Evolutionary conservation across 139 green algal genomes (phyloP), one percentile per base, ranked within the genome.

Genomic region (Chlamydomonas schloesseri): DNA sequence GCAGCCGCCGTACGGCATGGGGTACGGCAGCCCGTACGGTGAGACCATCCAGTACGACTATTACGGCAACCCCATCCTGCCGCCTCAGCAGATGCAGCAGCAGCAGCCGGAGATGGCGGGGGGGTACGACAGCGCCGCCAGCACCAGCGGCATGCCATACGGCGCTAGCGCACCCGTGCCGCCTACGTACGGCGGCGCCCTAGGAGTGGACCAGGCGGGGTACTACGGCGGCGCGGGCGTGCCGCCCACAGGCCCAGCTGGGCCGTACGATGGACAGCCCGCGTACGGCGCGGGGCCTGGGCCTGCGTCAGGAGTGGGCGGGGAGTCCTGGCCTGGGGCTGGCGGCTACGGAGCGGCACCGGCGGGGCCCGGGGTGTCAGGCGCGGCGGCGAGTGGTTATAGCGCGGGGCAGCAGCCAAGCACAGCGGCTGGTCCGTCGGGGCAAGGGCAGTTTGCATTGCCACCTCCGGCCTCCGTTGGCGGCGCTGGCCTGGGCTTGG

Each of bases 31-130:
- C 4, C 70, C 55, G 68, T 80, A 68, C 37, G 72, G 26, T 5
- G 83, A 82, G 55, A 84, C 50, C 2, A 84, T 88, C 28, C 73
- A 71, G 34, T 88, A 88, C 34, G 83, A 88, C 64, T 88, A 88
- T n/a, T 84, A 88, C 67, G 83, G 83, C 34, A 88, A 88, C 42
- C 83, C 83, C 50, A 76, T 88, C 24, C 71, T 86, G 76, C 87
- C 50, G 73, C 8, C 24, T 60, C 77, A 86, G 71, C 69, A 86
- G 71, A 46, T 50, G 73, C 1, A 23, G 18, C 69, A 76, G 55
- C 31, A 31, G 18, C 62, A 34, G 4, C 9, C 36, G 47, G 24
- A 13, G 26, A 71, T 24, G 33, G 34, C 18, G 26, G 34, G 33
- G 3, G 42, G 24, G 42, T 79, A 79, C 72, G 72, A 42, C 26